These are phyloP conservation scores for Penicillium desertorum DNA, from an alignment of 495 filamentous ascomycete genomes.

Conservation along the genomic window DNA sequence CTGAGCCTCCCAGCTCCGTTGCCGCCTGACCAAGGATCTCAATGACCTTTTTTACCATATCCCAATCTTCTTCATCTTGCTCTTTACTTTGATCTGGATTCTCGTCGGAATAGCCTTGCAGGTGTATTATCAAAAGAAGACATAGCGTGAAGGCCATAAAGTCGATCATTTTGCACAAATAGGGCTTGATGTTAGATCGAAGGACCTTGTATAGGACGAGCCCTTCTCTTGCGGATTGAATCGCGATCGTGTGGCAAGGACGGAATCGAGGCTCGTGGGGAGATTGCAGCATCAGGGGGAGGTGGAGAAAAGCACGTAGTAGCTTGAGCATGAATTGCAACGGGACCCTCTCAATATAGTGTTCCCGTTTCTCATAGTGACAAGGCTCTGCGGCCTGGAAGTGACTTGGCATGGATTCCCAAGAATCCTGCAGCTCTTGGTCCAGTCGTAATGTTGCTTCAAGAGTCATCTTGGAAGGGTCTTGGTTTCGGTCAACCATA, in stretches of 20 bases:
- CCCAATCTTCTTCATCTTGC: conserved; percentile 48
- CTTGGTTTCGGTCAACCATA: conserved; percentile 53
- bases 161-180: conserved; percentile 54
- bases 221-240: conserved; percentile 50
- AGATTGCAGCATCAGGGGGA: conserved; percentile 56
- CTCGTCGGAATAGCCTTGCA: conserved; percentile 42
- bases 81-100: conserved; percentile 23
- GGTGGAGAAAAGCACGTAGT: conserved; percentile 47
- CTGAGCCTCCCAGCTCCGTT: conserved; percentile 43
- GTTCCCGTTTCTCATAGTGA: conserved; percentile 15
- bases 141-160: conserved; percentile 55
- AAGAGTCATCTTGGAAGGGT: conserved; percentile 36
- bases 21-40: conserved; percentile 43
- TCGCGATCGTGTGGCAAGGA: conserved; percentile 40
- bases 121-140: conserved; percentile 49
- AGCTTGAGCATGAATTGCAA: conserved; percentile 50
- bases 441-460: conserved; percentile 48
- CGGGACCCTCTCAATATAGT: conserved; percentile 38
- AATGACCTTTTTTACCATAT: conserved; percentile 41
- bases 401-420: conserved; percentile 33
- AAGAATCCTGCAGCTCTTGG: conserved; percentile 46
- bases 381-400: conserved; percentile 31
- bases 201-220: conserved; percentile 45
- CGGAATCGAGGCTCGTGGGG: conserved; percentile 40
- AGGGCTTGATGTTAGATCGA: conserved; percentile 37